phyloP scores from a whole-genome alignment of 75 land plant species.

The Azolla pinnata region DNA sequence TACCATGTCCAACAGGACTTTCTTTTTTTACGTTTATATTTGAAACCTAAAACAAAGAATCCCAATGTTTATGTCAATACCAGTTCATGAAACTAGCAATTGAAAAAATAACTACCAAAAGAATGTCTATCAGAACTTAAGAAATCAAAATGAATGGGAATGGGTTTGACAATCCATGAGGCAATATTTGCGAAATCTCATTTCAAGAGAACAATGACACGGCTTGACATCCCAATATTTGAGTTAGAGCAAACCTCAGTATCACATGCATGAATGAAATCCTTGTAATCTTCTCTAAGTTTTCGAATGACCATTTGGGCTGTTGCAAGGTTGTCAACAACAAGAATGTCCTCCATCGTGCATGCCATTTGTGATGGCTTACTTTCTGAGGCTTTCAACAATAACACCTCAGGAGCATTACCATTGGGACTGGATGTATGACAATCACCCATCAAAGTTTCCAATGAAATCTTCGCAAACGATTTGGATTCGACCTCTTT shows the following conservation, averaged over 20 bases:
- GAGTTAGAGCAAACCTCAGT: slow-evolving; percentile 44
- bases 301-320: slow-evolving; percentile 47
- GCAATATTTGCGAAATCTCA: no score
- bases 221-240: not conserved
- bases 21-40: slow-evolving; percentile 81
- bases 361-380: not conserved
- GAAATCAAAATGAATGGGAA: no score
- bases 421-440: not conserved
- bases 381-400: not conserved
- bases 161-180: no score
- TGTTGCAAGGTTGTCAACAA: slow-evolving; percentile 43
- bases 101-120: no score
- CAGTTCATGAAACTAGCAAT: no score
- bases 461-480: not conserved
- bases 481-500: not conserved
- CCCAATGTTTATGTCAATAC: slow-evolving; percentile 9
- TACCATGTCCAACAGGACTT: slow-evolving; percentile 90
- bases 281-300: slow-evolving; percentile 56
- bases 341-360: slow-evolving; percentile 29
- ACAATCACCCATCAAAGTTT: not conserved
- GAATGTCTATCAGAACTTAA: no score
- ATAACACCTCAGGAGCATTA: not conserved
- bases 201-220: no score
- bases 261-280: slow-evolving; percentile 79
- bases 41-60: slow-evolving; percentile 39